These are phyloP conservation scores for Luvunga scandens DNA, from an alignment of 345 rosid species.

Conservation along the genomic window DNA sequence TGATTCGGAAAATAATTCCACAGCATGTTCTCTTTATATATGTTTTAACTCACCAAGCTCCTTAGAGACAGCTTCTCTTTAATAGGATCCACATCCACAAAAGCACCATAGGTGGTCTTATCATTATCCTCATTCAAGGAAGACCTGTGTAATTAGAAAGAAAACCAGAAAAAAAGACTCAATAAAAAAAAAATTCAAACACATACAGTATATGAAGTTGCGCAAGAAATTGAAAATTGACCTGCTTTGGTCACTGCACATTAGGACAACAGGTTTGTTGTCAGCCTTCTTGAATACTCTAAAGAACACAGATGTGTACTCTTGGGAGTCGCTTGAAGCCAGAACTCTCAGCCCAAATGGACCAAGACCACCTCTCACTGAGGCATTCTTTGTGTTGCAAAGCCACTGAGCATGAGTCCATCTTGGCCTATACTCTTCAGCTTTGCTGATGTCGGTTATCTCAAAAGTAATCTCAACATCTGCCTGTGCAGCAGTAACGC, in stretches of 20 bases:
- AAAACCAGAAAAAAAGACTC: not conserved
- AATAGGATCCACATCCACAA: slow-evolving; percentile 38
- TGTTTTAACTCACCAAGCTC: slow-evolving; percentile 33
- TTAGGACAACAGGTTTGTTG: slow-evolving; percentile 56
- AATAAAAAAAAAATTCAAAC: not conserved
- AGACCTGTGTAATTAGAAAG: slow-evolving; percentile 1
- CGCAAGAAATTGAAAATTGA: not conserved
- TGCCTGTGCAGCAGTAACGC: slow-evolving; percentile 38
- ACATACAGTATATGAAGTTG: no score
- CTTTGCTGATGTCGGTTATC: slow-evolving; percentile 39
- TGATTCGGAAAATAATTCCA: not conserved
- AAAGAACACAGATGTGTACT: slow-evolving; percentile 63
- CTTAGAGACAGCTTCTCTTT: slow-evolving; percentile 36
- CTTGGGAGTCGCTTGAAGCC: slow-evolving; percentile 56
- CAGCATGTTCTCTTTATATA: no score
- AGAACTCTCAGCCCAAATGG: slow-evolving; percentile 77
- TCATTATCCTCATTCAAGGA: slow-evolving; percentile 30
- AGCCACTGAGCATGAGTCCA: slow-evolving; percentile 58
- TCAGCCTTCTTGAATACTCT: slow-evolving; percentile 1
- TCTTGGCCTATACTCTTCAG: slow-evolving; percentile 44
- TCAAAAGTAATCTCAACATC: slow-evolving; percentile 69
- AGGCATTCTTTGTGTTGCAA: slow-evolving; percentile 49
- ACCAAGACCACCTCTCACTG: slow-evolving; percentile 48
- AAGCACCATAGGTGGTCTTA: slow-evolving; percentile 36
- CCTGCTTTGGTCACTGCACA: slow-evolving; percentile 79